Conservation (phyloP, 2,329 filamentous ascomycete genomes). For the Plenodomus biglobosus region DNA sequence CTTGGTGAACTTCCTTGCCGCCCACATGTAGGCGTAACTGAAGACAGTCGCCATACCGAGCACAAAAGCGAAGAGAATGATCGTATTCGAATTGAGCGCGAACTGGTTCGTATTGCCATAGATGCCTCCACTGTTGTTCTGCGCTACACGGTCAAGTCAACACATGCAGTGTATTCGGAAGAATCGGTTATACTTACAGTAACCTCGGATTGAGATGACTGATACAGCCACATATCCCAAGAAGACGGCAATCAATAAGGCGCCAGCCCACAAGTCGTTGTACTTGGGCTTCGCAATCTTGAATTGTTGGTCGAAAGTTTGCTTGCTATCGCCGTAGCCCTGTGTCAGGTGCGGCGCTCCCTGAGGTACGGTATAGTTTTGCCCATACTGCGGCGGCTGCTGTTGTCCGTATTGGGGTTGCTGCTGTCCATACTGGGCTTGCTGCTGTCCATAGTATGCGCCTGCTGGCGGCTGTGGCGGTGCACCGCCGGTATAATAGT, state of each 20-base stretch:
- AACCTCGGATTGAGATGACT: slow-evolving; percentile 73
- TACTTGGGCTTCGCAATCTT: slow-evolving; percentile 80
- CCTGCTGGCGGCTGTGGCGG: slow-evolving; percentile 23
- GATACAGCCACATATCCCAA: slow-evolving; percentile 76
- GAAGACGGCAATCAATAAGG: slow-evolving; percentile 72
- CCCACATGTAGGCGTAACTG: slow-evolving; percentile 74
- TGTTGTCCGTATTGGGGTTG: slow-evolving; percentile 22
- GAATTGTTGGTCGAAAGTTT: slow-evolving; percentile 77
- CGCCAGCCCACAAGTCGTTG: slow-evolving; percentile 86
- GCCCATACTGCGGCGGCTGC: slow-evolving; percentile 33
- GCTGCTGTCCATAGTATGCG: slow-evolving; percentile 25
- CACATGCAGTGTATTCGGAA: background rate
- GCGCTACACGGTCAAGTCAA: slow-evolving; percentile 41
- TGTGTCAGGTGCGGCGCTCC: slow-evolving; percentile 27
- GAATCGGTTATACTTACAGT: slow-evolving; percentile 45
- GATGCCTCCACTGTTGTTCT: slow-evolving; percentile 70
- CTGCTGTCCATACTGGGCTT: slow-evolving; percentile 20
- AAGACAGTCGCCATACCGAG: slow-evolving; percentile 72
- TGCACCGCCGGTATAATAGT: slow-evolving; percentile 42
- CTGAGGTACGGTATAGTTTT: slow-evolving; percentile 34
- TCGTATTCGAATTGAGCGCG: slow-evolving; percentile 76
- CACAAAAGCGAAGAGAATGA: slow-evolving; percentile 81
- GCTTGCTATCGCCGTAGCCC: slow-evolving; percentile 47
- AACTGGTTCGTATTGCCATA: slow-evolving; percentile 69
- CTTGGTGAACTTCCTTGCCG: slow-evolving; percentile 78